phyloP scores from a whole-genome alignment of 2,329 filamentous ascomycete species.

The Scopulariopsis brevicaulis region DNA sequence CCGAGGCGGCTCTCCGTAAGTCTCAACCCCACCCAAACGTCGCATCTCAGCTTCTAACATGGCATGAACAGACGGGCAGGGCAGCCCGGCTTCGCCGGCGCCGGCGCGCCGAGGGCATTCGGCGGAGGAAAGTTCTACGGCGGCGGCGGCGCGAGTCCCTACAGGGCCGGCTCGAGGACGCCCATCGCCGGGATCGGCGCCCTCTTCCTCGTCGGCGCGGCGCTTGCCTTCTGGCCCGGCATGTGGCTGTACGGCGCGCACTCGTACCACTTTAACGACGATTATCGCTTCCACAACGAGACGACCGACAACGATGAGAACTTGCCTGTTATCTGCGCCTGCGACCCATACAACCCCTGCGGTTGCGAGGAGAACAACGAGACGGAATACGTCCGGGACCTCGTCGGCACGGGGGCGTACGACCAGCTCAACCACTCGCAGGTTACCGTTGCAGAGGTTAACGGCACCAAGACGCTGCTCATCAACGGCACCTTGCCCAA shows the following conservation, averaged over 20 bases:
- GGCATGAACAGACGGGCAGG: neutral
- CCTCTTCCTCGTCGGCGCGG: slow-evolving; percentile 34
- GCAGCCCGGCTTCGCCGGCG: slow-evolving; percentile 38
- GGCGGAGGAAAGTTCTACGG: slow-evolving; percentile 56
- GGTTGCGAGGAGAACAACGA: slow-evolving; percentile 59
- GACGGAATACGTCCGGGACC: slow-evolving; percentile 42
- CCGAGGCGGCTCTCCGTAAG: slow-evolving; percentile 6
- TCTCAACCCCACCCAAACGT: neutral
- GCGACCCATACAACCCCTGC: slow-evolving; percentile 39
- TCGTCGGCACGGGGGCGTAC: slow-evolving; percentile 58
- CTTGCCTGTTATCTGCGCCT: slow-evolving; percentile 30
- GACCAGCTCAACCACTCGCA: slow-evolving; percentile 46
- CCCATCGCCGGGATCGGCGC: slow-evolving; percentile 36
- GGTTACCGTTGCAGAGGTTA: slow-evolving; percentile 43
- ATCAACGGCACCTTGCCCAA: slow-evolving; percentile 69
- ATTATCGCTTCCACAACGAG: slow-evolving; percentile 35
- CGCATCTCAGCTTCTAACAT: neutral
- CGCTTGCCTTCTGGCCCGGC: slow-evolving; percentile 50
- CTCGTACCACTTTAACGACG: slow-evolving; percentile 34
- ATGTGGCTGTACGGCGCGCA: slow-evolving; percentile 54
- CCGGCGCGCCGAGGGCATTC: slow-evolving; percentile 43
- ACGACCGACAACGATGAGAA: slow-evolving; percentile 28
- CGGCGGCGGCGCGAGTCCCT: slow-evolving; percentile 53
- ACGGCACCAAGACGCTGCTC: slow-evolving; percentile 52
- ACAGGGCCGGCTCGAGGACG: slow-evolving; percentile 37